Percentiles rank a stretch among this genome's conserved stretches.
Conservation (phyloP, 2,329 filamentous ascomycete species). For the Anthostomella pinea region DNA sequence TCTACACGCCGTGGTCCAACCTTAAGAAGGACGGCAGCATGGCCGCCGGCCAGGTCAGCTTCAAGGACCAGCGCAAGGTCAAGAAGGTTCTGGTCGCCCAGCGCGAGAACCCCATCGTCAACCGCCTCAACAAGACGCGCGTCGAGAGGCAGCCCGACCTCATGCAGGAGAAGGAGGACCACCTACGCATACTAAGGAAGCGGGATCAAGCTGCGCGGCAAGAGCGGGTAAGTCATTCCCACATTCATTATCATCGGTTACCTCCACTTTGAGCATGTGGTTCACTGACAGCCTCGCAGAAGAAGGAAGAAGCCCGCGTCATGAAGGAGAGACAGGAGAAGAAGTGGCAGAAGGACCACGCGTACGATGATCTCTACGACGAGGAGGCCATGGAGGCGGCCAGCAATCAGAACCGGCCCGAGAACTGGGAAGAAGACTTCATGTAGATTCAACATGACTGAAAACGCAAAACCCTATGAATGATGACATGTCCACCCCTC, state of each 20-base stretch:
- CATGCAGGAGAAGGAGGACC: conserved; percentile 75
- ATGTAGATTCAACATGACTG: conserved; percentile 55
- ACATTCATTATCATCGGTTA: neutral
- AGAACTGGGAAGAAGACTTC: conserved; percentile 86
- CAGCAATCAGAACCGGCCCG: conserved; percentile 81
- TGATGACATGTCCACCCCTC: conserved; percentile 4
- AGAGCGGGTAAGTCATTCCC: conserved; percentile 51
- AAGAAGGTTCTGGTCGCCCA: conserved; percentile 76
- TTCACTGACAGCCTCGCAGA: conserved; percentile 41
- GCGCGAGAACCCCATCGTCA: conserved; percentile 87
- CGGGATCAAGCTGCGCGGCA: conserved; percentile 63
- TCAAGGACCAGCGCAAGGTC: conserved; percentile 85
- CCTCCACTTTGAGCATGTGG: neutral
- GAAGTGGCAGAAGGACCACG: conserved; percentile 96
- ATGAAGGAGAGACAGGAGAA: conserved; percentile 81
- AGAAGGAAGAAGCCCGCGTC: conserved; percentile 71
- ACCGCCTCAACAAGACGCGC: conserved; percentile 96
- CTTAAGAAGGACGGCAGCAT: conserved; percentile 93
- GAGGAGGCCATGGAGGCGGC: conserved; percentile 74
- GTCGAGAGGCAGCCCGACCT: conserved; percentile 86
- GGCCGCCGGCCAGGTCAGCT: conserved; percentile 91
- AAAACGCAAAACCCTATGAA: conserved; percentile 9
- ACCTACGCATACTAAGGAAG: conserved; percentile 67
- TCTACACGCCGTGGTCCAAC: conserved; percentile 98
- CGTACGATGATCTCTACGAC: conserved; percentile 87